Base-by-base conservation (phyloP, 805 yeast species). In the Myxozyma monticola region DNA sequence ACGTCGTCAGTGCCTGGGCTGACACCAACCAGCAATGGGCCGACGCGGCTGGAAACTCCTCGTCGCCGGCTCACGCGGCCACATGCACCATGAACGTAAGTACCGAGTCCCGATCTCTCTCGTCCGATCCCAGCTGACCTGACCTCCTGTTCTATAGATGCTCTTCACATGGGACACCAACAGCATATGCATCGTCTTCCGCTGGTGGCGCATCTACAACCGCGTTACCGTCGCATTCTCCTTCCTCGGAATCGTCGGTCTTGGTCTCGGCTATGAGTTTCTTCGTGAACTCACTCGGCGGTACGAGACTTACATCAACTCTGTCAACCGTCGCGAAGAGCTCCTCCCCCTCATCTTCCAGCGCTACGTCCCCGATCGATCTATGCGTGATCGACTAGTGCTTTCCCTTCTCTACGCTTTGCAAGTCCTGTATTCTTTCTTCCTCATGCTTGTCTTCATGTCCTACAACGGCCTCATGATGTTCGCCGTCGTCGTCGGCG, bases 381-480 rank as follows among this genome's bases (percentile, higher is more conserved):
- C 51, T 7, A 20, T 49, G n/a, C 51, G 54, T 8, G 54, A 49
- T 21, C 41, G 57, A 4, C 25, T 44, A 2, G 29, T 54, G 6
- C 33, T 49, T 2, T 52, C 59, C 10, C 28, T 54, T 21, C 31
- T 54, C 5, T 54, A 54, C 28, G 56, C 59, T 0, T 24, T 52
- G 42, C 59, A 54, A 22, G 57, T 54, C 17, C 42, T 54, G 14
- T 52, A 46, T 30, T 54, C 59, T 1, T 54, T 51, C 33, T 54
- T 54, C 38, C 59, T 54, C 48, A 54, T 54, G 57, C 56, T 51
- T 20, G 50, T 52, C 18, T 52, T 52, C 37, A 53, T 49, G 57
- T 47, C 57, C 6, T 49, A 53, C 43, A 52, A 41, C 22, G 59
- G 57, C 18, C 31, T 49, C 15, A 45, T 46, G 42, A 53, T 53